A percentile compares a stretch with the other conserved stretches of the same genome.
phyloP scores from a whole-genome alignment of 2,329 filamentous ascomycete genomes.

The Xylariaceae sp. region DNA sequence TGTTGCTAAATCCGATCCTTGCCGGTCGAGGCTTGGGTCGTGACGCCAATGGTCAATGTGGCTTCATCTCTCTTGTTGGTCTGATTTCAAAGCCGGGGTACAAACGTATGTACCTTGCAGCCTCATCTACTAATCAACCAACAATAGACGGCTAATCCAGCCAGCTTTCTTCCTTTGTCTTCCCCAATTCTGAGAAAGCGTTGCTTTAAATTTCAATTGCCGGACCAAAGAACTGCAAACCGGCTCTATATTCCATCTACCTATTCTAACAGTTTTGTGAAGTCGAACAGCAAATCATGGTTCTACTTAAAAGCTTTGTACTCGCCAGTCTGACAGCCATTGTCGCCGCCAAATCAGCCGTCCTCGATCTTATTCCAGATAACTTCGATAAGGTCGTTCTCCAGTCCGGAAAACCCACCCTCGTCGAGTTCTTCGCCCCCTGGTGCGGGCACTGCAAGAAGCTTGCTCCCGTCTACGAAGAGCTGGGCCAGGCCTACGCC shows the following conservation, averaged over 20 bases:
- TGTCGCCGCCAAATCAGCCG: conserved; percentile 68
- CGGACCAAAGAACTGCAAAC: not conserved
- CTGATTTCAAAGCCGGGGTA: conserved; percentile 21
- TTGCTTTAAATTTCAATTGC: not conserved
- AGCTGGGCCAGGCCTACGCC: conserved; percentile 71
- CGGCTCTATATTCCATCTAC: not conserved
- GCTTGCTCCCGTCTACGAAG: conserved; percentile 89
- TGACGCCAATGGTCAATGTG: conserved; percentile 22
- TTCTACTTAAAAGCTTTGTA: conserved; percentile 56
- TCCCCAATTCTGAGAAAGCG: not conserved
- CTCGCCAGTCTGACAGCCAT: conserved; percentile 49
- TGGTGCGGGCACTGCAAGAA: conserved; percentile 99
- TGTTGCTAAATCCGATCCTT: conserved; percentile 4
- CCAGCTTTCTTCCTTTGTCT: not conserved
- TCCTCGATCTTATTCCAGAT: conserved; percentile 78
- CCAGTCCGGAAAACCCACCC: conserved; percentile 86
- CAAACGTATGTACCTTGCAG: not conserved
- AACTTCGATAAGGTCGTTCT: conserved; percentile 92
- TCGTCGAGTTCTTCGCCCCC: conserved; percentile 96
- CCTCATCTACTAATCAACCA: not conserved
- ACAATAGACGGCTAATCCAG: conserved; percentile 4
- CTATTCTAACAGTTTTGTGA: conserved; percentile 4
- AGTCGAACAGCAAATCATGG: conserved; percentile 33
- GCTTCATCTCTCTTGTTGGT: conserved; percentile 15
- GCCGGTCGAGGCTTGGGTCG: conserved; percentile 1